phyloP scores from a whole-genome alignment of 192 early-diverging fungal species.

The Mortierella alpina region DNA sequence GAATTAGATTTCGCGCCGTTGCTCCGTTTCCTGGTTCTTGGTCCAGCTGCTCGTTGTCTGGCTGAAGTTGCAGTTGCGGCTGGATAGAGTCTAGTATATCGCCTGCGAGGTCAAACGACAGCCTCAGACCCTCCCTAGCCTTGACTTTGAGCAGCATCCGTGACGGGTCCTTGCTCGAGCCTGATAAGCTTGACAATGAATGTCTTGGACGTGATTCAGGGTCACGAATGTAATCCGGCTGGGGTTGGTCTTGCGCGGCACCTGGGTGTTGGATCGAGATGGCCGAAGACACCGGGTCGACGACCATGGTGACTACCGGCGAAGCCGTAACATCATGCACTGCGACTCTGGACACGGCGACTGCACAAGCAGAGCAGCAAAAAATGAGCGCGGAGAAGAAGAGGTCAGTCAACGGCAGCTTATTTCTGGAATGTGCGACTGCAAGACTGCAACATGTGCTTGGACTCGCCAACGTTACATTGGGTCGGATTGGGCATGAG shows the following conservation, averaged over 20 bases:
- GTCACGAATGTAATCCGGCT: slow-evolving; percentile 19
- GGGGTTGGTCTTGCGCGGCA: neutral
- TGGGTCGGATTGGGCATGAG: too few relatives aligned
- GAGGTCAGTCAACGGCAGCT: neutral
- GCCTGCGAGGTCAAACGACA: slow-evolving; percentile 28
- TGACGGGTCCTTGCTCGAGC: slow-evolving; percentile 2
- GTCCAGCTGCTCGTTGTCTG: neutral
- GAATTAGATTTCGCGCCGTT: too few relatives aligned
- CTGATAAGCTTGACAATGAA: neutral
- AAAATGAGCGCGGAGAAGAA: neutral
- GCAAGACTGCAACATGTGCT: neutral
- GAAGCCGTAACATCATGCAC: slow-evolving; percentile 15
- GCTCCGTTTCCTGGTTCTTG: slow-evolving; percentile 7
- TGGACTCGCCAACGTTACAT: too few relatives aligned
- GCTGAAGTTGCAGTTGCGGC: neutral
- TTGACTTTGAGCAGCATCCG: slow-evolving; percentile 24
- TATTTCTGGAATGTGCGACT: neutral
- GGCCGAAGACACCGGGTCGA: slow-evolving; percentile 15
- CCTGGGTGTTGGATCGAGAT: slow-evolving; percentile 11
- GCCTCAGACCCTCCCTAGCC: slow-evolving; percentile 10
- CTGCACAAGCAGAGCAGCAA: neutral
- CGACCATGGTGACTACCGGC: neutral
- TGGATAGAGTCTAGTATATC: slow-evolving; percentile 28
- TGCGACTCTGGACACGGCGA: slow-evolving; percentile 21
- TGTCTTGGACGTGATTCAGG: slow-evolving; percentile 7